Base-by-base conservation (phyloP, 352 stramenopile species). In the Pythium guiyangense region DNA sequence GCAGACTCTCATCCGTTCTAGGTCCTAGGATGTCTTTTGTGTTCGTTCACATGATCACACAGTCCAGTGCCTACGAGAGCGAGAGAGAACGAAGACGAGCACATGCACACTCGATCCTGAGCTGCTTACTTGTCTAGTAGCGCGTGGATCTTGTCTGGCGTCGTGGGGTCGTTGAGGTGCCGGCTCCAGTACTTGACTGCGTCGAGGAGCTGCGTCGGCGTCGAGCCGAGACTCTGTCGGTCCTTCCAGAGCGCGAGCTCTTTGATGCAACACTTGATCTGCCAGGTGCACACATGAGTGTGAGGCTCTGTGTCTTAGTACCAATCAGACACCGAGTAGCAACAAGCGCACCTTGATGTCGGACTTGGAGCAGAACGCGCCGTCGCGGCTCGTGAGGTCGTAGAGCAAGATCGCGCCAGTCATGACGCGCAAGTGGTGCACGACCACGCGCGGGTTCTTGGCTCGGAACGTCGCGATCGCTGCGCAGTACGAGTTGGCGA, bases 201-300 rank as follows among this genome's bases (percentile, higher is more conserved):
- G 43, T 77, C 60, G 10, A 85, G 55, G 4, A 87, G 66, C 65
- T 82, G 69, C 39, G 51, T 47, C 10, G 64, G 74, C 45, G 63
- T 66, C 44, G 63, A 64, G 4, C 43, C 49, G 10, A 65, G 37
- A 29, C 45, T 67, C 47, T 31, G 60, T 27, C 48, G 62, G 52
- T 57, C 64, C 52, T 50, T 80, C 63, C 68, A 74, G 14, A 70
- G 45, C 40, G 64, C 64, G 26, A 87, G 62, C 46, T 82, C 74
- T 54, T 83, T 80, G 25, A 87, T 62, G 25, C 77, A 87, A 0
- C 62, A 54, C 50, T 87, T 87, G 57, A 85, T 82, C 77, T 87
- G 63, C 11, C 2, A 31, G 44, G 34, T 26, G 20, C 3, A 25
- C 4, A 12, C 37, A n/a, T n/a, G 26, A 39, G 22, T 8, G 29